Percentiles rank a stretch among this genome's conserved stretches.
phyloP scores from a whole-genome alignment of 2,329 filamentous ascomycete species.

The Diaporthe aspalathi region DNA sequence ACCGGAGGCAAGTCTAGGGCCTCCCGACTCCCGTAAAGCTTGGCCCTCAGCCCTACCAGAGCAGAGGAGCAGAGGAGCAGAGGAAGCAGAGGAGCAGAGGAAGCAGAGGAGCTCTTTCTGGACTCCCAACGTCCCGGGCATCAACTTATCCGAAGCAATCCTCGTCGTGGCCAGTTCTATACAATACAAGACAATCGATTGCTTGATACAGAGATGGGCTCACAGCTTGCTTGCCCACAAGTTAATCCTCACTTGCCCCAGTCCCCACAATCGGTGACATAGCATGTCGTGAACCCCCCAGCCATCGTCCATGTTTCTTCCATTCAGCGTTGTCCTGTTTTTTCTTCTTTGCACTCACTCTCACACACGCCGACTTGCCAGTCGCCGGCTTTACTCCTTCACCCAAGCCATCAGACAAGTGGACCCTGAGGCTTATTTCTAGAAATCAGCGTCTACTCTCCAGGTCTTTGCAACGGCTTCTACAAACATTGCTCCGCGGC shows the following conservation, averaged over 20 bases:
- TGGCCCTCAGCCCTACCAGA: conserved; percentile 32
- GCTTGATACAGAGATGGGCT: background rate
- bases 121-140: background rate
- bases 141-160: background rate
- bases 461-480: conserved; percentile 8
- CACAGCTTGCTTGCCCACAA: background rate
- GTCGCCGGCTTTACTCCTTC: background rate
- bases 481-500: background rate
- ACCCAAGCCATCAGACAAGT: background rate
- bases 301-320: background rate
- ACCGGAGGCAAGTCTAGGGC: conserved; percentile 12
- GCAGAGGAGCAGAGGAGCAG: no score
- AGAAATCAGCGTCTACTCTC: background rate
- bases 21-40: conserved; percentile 28
- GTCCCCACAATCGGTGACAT: conserved; percentile 1
- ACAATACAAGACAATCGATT: background rate
- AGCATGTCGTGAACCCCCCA: background rate
- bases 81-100: no score
- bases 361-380: background rate
- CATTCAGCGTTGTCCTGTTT: background rate
- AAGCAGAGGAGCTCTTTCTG: background rate
- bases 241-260: background rate
- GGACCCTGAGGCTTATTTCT: no score
- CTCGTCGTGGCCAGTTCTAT: background rate
- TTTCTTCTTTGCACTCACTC: background rate